Conservation (phyloP, 225 moss, liverwort and hornwort species). For the Sphagnum tenellum region DNA sequence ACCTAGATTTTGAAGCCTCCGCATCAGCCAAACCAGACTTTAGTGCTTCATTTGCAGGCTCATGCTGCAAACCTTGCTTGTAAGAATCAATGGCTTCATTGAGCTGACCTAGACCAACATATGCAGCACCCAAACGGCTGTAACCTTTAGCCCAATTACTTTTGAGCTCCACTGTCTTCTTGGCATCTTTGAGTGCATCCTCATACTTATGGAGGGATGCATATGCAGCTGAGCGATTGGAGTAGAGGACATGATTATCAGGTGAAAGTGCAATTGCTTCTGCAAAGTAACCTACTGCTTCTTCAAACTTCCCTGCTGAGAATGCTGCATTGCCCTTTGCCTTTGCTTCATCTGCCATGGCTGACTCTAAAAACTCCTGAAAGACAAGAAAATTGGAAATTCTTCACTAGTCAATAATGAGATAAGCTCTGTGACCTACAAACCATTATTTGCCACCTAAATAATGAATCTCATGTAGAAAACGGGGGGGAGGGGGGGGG, state of each 20-base stretch:
- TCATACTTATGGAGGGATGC: constrained; percentile 74
- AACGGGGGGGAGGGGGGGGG: too few species aligned
- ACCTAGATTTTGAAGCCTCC: constrained; percentile 45
- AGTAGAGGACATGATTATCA: constrained; percentile 76
- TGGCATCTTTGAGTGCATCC: constrained; percentile 72
- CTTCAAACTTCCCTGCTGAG: constrained; percentile 74
- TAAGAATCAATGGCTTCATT: constrained; percentile 69
- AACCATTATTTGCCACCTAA: too few species aligned
- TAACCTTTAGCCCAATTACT: constrained; percentile 85
- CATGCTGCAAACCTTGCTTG: constrained; percentile 57
- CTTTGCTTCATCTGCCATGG: constrained; percentile 96
- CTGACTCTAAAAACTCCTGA: constrained; percentile 12
- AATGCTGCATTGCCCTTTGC: constrained; percentile 93
- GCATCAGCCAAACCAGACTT: constrained; percentile 82
- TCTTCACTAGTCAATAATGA: too few species aligned
- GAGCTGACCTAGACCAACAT: constrained; percentile 40
- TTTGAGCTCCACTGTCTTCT: constrained; percentile 90
- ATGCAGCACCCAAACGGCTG: constrained; percentile 85
- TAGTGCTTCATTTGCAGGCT: constrained; percentile 70
- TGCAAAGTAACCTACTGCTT: constrained; percentile 64
- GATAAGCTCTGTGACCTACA: too few species aligned
- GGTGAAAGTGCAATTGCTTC: constrained; percentile 62
- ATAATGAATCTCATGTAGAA: too few species aligned
- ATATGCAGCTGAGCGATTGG: constrained; percentile 88
- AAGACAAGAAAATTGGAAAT: too few species aligned